Conservation (phyloP, 2,329 filamentous ascomycete species). For the Paecilomyces dactylethromorphus region DNA sequence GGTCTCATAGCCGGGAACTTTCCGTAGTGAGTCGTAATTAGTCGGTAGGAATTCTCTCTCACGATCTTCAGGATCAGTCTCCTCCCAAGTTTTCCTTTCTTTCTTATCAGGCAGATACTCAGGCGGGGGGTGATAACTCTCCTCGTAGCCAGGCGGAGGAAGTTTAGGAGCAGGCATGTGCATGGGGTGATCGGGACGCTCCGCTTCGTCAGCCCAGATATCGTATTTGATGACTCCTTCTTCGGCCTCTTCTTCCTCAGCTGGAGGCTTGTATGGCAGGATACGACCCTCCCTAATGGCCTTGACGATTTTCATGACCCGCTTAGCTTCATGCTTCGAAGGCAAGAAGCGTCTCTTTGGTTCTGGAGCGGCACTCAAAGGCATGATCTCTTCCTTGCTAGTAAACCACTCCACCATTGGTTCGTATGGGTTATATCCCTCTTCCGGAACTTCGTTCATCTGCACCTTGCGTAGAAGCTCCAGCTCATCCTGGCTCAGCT, state of each 20-base stretch:
- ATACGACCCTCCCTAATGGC: constrained; percentile 94
- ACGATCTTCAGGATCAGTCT: constrained; percentile 79
- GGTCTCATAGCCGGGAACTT: constrained; percentile 82
- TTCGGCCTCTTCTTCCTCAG: constrained; percentile 67
- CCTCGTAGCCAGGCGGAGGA: constrained; percentile 85
- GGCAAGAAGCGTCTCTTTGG: constrained; percentile 93
- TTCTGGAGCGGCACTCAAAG: constrained; percentile 86
- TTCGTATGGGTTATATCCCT: constrained; percentile 90
- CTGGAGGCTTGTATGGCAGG: constrained; percentile 74
- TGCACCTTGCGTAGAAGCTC: constrained; percentile 84
- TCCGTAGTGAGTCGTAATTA: constrained; percentile 75
- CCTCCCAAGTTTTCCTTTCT: constrained; percentile 80
- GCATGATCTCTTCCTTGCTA: constrained; percentile 85
- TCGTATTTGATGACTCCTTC: constrained; percentile 72
- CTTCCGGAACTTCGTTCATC: constrained; percentile 77
- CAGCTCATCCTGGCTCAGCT: constrained; percentile 80
- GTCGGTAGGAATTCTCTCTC: constrained; percentile 83
- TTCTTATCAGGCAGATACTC: constrained; percentile 86
- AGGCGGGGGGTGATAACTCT: constrained; percentile 91
- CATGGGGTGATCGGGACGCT: constrained; percentile 80
- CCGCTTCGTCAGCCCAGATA: constrained; percentile 88
- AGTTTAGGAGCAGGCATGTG: constrained; percentile 91
- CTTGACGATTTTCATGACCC: constrained; percentile 93
- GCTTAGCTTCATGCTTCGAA: constrained; percentile 93
- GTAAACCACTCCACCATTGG: constrained; percentile 93